Base-by-base conservation (phyloP, 2,329 filamentous ascomycete species). In the Botrytis deweyae region DNA sequence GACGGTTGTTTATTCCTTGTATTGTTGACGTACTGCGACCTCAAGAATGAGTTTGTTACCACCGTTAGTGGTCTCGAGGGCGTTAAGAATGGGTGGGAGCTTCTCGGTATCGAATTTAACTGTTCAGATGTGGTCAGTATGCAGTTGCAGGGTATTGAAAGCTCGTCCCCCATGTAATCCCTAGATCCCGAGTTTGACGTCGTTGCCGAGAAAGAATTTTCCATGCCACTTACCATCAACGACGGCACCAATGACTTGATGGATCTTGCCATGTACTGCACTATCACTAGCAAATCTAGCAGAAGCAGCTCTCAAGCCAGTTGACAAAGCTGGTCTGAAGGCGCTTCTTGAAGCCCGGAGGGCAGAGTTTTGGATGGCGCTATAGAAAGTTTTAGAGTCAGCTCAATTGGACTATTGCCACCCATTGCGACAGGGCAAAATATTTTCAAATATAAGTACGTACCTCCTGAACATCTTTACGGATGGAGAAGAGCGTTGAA, bases 1-100 rank as follows among this genome's bases (percentile, higher is more conserved):
- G 64, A 72, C 74, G 46, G 70, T 73, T 44, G 20, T 74, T 58
- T 69, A 58, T 78, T 71, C 68, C 75, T 52, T 71, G 68, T 75
- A 36, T 72, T 76, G 72, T 78, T 75, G 70, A 80, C 90, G 83
- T 97, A 98, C 95, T 83, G 96, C 88, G 84, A 98, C 96, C 89
- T 99, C 96, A 79, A 99, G 91, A 79, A 97, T 90, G 79, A 99
- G 92, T 90, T 96, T 98, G 84, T 97, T 88, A 84, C 93, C 94
- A 86, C 92, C 92, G 88, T 98, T 98, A 80, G 90, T 86, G 82
- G 94, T 97, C 86, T 92, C 91, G 83, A 99, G 89, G 84, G 96
- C 96, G 88, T 99, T 98, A 84, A 98, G 92, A 91, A 99, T 99
- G 80, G 95, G 86, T 81, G 96, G 96, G 79, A 99, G 93, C 87